Conservation (phyloP, 208 protist genomes). For the Trypanosoma vivax region DNA sequence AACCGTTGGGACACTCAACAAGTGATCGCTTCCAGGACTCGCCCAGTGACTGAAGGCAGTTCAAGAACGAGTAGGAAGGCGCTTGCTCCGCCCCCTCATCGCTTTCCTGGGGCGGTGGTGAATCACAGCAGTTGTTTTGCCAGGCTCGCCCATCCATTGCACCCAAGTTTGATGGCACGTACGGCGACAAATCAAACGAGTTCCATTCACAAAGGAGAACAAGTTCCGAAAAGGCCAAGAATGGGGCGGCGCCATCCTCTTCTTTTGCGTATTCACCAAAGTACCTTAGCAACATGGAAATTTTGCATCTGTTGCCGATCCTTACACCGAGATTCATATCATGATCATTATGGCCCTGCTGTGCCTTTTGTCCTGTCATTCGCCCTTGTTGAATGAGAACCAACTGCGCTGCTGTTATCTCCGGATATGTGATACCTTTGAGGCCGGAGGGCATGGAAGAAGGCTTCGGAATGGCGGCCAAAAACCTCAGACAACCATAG, state of each 20-base stretch:
- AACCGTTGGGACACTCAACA: neutral
- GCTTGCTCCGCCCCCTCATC: too few relatives aligned
- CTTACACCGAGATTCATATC: neutral
- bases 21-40: constrained; percentile 17
- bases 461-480: constrained; percentile 7
- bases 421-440: neutral
- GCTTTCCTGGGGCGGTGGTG: neutral
- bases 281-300: constrained; percentile 11
- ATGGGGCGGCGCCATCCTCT: constrained; percentile 3
- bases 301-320: neutral
- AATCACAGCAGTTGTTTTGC: neutral
- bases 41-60: constrained; percentile 3
- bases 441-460: neutral
- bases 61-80: constrained; percentile 1
- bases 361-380: constrained; percentile 3
- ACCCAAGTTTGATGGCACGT: neutral
- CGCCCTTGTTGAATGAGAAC: constrained; percentile 14
- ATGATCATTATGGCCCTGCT: neutral
- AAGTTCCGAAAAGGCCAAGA: constrained; percentile 21
- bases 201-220: constrained; percentile 22
- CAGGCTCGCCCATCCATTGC: neutral
- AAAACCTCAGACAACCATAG: constrained; percentile 12
- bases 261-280: constrained; percentile 15
- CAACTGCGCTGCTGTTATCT: constrained; percentile 16
- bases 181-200: constrained; percentile 3